These are phyloP conservation scores for Lepidium sativum DNA, from an alignment of 345 rosid species.

Conservation along the genomic window DNA sequence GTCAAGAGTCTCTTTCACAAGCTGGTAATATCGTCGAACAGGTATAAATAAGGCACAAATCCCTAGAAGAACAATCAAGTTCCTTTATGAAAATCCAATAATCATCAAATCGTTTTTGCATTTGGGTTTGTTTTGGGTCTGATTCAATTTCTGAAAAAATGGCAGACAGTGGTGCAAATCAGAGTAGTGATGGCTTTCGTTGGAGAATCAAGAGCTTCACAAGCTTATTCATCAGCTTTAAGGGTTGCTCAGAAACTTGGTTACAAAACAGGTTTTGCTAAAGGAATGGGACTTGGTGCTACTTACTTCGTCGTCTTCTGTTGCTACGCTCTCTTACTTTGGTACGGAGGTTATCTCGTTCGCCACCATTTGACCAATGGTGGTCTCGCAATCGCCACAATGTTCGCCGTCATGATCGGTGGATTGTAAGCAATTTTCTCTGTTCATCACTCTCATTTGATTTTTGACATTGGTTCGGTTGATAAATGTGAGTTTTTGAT, in stretches of 20 bases:
- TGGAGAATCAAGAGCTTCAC: slow-evolving; percentile 82
- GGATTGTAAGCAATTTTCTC: slow-evolving; percentile 62
- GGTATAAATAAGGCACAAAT: slow-evolving; percentile 40
- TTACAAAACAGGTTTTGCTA: slow-evolving; percentile 75
- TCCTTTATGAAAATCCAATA: not conserved
- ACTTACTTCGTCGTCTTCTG: slow-evolving; percentile 96
- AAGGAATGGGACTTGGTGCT: slow-evolving; percentile 94
- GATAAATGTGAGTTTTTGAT: not conserved
- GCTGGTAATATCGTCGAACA: slow-evolving; percentile 94
- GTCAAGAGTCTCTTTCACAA: slow-evolving; percentile 80
- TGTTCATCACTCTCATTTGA: not conserved
- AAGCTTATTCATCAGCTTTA: slow-evolving; percentile 73
- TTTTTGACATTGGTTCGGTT: not conserved
- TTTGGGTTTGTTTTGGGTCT: slow-evolving; percentile 30
- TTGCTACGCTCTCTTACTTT: slow-evolving; percentile 83
- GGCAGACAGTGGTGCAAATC: slow-evolving; percentile 87
- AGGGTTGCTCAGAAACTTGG: slow-evolving; percentile 71
- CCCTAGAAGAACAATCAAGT: not conserved
- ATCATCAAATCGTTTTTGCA: not conserved
- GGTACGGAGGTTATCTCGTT: slow-evolving; percentile 94
- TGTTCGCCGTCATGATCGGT: slow-evolving; percentile 97
- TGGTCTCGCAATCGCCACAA: slow-evolving; percentile 90
- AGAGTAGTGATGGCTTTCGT: slow-evolving; percentile 82
- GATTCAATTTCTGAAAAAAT: slow-evolving; percentile 18
- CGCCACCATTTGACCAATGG: slow-evolving; percentile 90